Base-by-base conservation (phyloP, 2,329 filamentous ascomycete species). In the Ascochyta koolunga region DNA sequence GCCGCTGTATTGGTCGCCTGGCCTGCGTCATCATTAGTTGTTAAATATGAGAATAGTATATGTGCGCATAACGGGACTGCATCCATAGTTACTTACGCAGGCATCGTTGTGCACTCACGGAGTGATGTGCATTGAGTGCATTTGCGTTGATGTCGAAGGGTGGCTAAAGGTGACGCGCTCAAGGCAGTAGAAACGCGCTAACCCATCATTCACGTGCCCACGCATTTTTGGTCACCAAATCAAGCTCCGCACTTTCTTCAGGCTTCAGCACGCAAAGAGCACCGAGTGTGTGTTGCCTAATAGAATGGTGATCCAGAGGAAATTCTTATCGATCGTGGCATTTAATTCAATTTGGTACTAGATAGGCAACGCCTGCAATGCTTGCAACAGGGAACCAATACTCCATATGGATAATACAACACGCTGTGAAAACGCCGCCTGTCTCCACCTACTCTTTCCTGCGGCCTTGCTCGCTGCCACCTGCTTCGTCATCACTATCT, bases 401-500 rank as follows among this genome's bases (percentile, higher is more conserved):
- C 16, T 19, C 52, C 25, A 13, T 29, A 35, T 24, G 31, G n/a
- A 13, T 42, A 15, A 45, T 49, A 50, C 24, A 46, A 51, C 24
- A 42, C 10, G 18, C 33, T 47, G 4, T 46, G 27, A 33, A 25
- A 40, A 40, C 31, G 25, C 15, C 38, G 15, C n/a, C 36, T 35
- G 22, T 2, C 22, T 6, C 6, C 15, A 59, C 65, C 39, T 68
- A 61, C 53, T 72, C 69, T 51, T 69, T 66, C 40, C 58, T 67
- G 56, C 63, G 70, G 18, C 67, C 70, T 15, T 64, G 65, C 18
- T 73, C 68, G 37, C 66, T 73, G 10, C 59, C 64, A 31, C 70
- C 72, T 10, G 71, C 71, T 38, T 64, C 65, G 33, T 76, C 73
- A 37, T 71, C 72, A 44, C 75, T 76, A 16, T 77, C 80, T 32